Base-by-base conservation (phyloP, 805 yeast species). In the Jamesozyma hellenica region DNA sequence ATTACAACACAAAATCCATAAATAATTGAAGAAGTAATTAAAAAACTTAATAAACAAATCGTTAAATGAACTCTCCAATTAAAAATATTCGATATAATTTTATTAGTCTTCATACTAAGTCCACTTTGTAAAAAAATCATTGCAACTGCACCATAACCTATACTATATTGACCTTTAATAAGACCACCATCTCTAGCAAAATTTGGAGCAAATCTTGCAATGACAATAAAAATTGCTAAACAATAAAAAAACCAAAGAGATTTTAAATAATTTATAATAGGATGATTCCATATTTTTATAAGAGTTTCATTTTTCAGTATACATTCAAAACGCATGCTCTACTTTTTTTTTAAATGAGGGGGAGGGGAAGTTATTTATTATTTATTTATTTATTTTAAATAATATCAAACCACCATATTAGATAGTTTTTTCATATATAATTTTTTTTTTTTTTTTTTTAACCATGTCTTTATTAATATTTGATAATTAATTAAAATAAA, bases 121-220 rank as follows among this genome's bases (percentile, higher is more conserved):
- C 95, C 96, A 36, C 87, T 79, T 27, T 84, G 77, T 32, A 87
- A 64, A 63, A 87, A 86, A 43, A 87, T 87, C 34, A 83, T 63
- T 0, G 94, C 94, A 14, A 86, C 95, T 0, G 94, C 94, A 28
- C 87, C 85, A 55, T 86, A 87, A 11, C 80, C 81, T 27, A 87
- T 82, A 33, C 84, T 65, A 56, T 83, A 85, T 55, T 86, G 76
- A 4, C 79, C 88, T 44, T 71, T 66, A 28, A 86, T 74, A 13
- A 77, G 65, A 2, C 95, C 96, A 13, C 85, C 90, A 48, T 77
- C 82, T 42, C 85, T 71, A 1, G 94, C 95, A 60, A 87, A 85
- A 40, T 77, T 70, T 1, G 96, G 95, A 44, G 76, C 84, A 53
- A 76, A 75, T 48, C 79, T 72, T 0, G 95, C 92, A 27, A 86